Evolutionary conservation across 441 rosid genomes (phyloP).

Genomic region (Biscutella laevigata): DNA sequence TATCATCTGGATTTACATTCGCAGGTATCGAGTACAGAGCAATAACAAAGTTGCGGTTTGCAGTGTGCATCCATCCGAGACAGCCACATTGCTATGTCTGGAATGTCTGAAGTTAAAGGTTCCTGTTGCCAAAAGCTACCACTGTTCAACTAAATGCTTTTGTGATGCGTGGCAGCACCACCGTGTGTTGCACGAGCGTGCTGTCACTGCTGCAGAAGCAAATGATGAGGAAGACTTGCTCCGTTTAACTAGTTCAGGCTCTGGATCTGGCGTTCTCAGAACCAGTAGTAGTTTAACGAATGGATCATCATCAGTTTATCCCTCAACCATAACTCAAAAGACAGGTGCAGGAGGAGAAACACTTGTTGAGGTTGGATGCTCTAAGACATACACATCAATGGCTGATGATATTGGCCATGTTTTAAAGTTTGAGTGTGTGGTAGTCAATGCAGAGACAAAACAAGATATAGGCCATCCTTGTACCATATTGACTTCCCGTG

Average conservation of each 20-base stretch:
- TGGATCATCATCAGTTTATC: constrained; percentile 67
- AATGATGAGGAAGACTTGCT: constrained; percentile 21
- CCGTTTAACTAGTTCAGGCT: constrained; percentile 26
- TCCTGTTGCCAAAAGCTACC: constrained; percentile 32
- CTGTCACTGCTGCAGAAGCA: constrained; percentile 21
- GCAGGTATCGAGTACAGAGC: constrained; percentile 39
- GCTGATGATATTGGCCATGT: constrained; percentile 32
- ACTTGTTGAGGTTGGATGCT: constrained; percentile 40
- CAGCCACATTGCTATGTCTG: constrained; percentile 40
- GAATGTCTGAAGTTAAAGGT: constrained; percentile 31
- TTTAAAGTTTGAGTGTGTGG: constrained; percentile 41
- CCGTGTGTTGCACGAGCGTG: constrained; percentile 29
- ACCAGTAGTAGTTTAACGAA: constrained; percentile 45
- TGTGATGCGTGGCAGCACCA: constrained; percentile 39
- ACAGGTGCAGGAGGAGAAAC: constrained; percentile 26
- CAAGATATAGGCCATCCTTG: constrained; percentile 22
- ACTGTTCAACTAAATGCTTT: constrained; percentile 41
- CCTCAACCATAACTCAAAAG: constrained; percentile 32
- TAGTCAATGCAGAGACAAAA: constrained; percentile 25
- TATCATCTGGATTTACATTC: background rate
- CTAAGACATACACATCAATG: constrained; percentile 40
- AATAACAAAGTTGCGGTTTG: constrained; percentile 29
- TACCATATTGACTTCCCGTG: constrained; percentile 36
- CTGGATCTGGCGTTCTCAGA: constrained; percentile 27
- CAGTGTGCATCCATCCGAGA: constrained; percentile 38